Base-by-base conservation (phyloP, 192 early-diverging fungal genomes). In the Chytriomyces confervae region DNA sequence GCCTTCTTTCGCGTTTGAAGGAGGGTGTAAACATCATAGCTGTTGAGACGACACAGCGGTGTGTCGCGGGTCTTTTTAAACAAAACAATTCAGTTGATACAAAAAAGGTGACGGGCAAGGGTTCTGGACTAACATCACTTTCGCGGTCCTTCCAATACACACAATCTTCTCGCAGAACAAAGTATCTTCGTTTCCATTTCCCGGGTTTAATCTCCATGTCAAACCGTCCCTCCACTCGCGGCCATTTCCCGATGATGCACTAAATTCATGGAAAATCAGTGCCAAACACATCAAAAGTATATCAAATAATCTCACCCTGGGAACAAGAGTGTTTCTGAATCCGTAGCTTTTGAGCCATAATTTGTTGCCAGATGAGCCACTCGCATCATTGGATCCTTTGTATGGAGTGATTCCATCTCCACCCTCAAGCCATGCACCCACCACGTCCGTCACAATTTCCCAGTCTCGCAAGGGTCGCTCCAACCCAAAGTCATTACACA, bases 381-480 rank as follows among this genome's bases (percentile, higher is more conserved):
- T 20, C 53, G 16, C 53, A 57, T 88, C 77, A 85, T 88, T 64
- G 80, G 81, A 77, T 96, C 94, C 97, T 36, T 36, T 36, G 36
- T 36, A 36, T 5, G 53, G 53, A 13, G 20, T 13, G 53, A 57
- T 13, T 13, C 53, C 53, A 3, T 20, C 53, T n/a, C 20, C 20
- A 1, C 53, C 53, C 1, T 57, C 53, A 1, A 57, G 20, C 53
- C 97, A 98, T 24, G 91, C 86, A 66, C 88, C 89, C 44, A 97
- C 88, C 5, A 96, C 83, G 67, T 92, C 90, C 67, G 93, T 89
- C 7, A 98, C 86, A 16, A 92, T 81, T 5, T 97, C 97, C 93
- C 95, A 98, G 77, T 95, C 93, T 29, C 94, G 88, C 47, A 98
- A 73, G 29, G 95, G 95, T 72, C 97, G 88, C 83, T 98, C 96